phyloP scores from a whole-genome alignment of 768 basidiomycete genomes.

The Psilocybe tampanensis region DNA sequence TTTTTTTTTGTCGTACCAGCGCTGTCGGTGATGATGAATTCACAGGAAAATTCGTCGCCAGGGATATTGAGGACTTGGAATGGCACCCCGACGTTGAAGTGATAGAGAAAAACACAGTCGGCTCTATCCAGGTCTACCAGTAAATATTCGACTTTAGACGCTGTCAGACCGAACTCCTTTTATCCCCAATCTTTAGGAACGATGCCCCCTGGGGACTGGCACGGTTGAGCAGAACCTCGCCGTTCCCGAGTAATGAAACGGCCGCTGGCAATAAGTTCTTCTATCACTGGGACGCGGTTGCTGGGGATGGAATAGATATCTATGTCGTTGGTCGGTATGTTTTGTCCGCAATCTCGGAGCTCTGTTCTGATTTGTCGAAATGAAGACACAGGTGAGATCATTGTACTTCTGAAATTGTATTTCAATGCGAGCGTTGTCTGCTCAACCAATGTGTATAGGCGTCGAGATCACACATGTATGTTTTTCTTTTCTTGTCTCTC shows the following conservation, averaged over 20 bases:
- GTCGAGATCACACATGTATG: neutral
- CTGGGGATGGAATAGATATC: neutral
- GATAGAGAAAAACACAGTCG: neutral
- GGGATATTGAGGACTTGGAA: neutral
- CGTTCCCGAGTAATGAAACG: neutral
- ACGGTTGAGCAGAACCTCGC: neutral
- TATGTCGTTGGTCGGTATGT: neutral
- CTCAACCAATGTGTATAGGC: neutral
- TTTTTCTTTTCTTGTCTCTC: no score
- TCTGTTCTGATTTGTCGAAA: neutral
- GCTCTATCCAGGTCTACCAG: no score
- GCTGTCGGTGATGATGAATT: no score
- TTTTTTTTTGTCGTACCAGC: no score
- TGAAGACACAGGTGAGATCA: neutral
- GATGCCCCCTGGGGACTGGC: neutral
- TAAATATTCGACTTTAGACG: neutral
- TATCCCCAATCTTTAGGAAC: neutral
- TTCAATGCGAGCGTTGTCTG: neutral
- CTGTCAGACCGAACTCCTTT: neutral
- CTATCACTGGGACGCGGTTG: slow-evolving; percentile 1
- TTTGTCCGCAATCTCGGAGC: neutral
- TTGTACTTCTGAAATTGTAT: neutral
- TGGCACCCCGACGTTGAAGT: neutral
- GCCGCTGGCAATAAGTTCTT: neutral
- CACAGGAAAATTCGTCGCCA: neutral